Conservation (phyloP, 2,329 filamentous ascomycete species). For the Aspergillus candidus region DNA sequence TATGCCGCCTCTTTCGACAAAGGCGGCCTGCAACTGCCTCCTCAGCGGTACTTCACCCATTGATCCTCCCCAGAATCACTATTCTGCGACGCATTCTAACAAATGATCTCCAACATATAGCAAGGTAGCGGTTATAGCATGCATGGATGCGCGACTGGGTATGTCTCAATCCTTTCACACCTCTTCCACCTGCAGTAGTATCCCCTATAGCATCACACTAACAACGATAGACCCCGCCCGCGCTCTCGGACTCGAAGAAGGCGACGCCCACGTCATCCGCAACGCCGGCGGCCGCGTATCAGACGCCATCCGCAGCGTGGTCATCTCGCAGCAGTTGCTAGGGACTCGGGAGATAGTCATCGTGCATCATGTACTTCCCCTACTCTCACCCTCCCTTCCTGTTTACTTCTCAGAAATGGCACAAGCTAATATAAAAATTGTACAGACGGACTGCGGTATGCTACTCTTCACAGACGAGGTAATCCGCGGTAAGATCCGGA, state of each 20-base stretch:
- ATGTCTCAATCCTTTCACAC: background rate
- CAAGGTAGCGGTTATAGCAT: conserved; percentile 53
- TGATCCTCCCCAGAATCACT: background rate
- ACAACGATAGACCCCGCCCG: conserved; percentile 51
- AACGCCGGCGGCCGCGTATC: conserved; percentile 63
- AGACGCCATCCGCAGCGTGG: conserved; percentile 66
- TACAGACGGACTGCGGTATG: conserved; percentile 63
- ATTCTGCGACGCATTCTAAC: too few species aligned
- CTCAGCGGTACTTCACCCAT: conserved; percentile 47
- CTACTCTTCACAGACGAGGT: conserved; percentile 58
- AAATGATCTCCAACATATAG: conserved; percentile 4
- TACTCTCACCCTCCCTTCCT: background rate
- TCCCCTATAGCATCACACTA: background rate
- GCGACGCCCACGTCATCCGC: conserved; percentile 72
- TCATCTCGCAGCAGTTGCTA: conserved; percentile 74
- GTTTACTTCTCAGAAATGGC: background rate
- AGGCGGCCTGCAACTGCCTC: conserved; percentile 61
- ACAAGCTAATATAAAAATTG: too few species aligned
- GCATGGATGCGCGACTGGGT: conserved; percentile 67
- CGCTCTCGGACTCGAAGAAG: conserved; percentile 64
- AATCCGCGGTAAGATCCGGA: conserved; percentile 55
- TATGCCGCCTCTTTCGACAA: conserved; percentile 57
- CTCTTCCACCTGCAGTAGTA: background rate
- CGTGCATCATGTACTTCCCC: conserved; percentile 39
- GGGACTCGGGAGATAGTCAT: conserved; percentile 69